Conservation (phyloP, 768 basidiomycete species). For the Phaeolepiota aurea region DNA sequence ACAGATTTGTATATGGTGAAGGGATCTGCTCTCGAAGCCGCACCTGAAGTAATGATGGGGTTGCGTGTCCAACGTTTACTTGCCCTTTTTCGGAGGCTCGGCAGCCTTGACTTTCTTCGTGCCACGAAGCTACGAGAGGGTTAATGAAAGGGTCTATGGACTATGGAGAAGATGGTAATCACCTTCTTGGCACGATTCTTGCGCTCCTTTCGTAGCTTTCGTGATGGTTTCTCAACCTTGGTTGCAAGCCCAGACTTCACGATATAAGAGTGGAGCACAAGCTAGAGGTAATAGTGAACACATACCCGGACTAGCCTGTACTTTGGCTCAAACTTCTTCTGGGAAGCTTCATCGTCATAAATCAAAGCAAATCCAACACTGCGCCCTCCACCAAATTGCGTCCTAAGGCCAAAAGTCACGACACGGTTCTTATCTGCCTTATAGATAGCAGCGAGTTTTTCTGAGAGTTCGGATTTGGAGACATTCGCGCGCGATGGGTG, state of each 20-base stretch:
- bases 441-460: constrained; percentile 89
- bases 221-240: constrained; percentile 87
- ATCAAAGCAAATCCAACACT: constrained; percentile 97
- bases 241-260: constrained; percentile 53
- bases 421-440: constrained; percentile 89
- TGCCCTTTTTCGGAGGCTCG: constrained; percentile 88
- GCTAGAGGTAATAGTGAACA: constrained; percentile 12
- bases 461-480: constrained; percentile 82
- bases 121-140: constrained; percentile 69
- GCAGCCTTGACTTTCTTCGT: constrained; percentile 93
- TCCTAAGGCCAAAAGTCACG: constrained; percentile 90
- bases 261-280: constrained; percentile 1
- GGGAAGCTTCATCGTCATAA: constrained; percentile 91
- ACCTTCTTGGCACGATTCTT: constrained; percentile 99
- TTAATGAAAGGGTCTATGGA: constrained; percentile 1
- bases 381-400: constrained; percentile 96
- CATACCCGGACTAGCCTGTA: constrained; percentile 91
- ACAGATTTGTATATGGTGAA: not conserved
- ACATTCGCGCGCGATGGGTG: constrained; percentile 96
- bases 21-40: not conserved
- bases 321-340: constrained; percentile 96
- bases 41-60: constrained; percentile 9
- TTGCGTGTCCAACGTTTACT: constrained; percentile 41
- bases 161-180: constrained; percentile 1
- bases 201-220: constrained; percentile 98